Percentiles rank a stretch among this genome's conserved stretches.
phyloP scores from a whole-genome alignment of 768 basidiomycete genomes.

The Xerocomellus chrysenteron region DNA sequence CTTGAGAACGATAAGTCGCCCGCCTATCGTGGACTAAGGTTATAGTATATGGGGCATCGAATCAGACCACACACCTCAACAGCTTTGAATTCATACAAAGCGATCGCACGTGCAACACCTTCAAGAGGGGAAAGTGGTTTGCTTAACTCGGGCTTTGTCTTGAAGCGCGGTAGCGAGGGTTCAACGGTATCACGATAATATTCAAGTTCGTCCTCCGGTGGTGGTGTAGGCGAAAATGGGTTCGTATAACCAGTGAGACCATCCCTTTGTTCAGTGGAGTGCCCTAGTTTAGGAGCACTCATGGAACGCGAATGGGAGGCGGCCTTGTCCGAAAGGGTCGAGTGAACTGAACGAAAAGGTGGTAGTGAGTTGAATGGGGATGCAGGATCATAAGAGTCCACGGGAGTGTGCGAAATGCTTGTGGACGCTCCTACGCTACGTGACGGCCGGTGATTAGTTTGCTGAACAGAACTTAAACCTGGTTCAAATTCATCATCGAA shows the following conservation, averaged over 20 bases:
- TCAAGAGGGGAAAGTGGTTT: constrained; percentile 51
- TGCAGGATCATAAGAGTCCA: constrained; percentile 33
- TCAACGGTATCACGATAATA: constrained; percentile 5
- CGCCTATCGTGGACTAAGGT: constrained; percentile 38
- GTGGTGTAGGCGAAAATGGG: constrained; percentile 30
- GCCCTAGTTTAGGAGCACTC: constrained; percentile 28
- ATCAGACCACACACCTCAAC: constrained; percentile 51
- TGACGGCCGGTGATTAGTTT: constrained; percentile 21
- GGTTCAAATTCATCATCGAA: constrained; percentile 49
- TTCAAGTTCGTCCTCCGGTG: constrained; percentile 21
- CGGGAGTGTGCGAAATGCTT: constrained; percentile 7
- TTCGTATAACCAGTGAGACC: constrained; percentile 16
- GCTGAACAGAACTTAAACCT: constrained; percentile 37
- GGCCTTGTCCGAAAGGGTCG: constrained; percentile 33
- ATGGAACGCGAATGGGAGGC: constrained; percentile 35
- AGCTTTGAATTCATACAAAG: constrained; percentile 70
- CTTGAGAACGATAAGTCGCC: constrained; percentile 77
- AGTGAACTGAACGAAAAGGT: constrained; percentile 32
- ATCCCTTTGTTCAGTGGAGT: constrained; percentile 10
- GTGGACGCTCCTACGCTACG: constrained; percentile 15
- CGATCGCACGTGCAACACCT: constrained; percentile 71
- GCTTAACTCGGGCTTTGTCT: constrained; percentile 49
- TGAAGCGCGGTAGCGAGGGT: constrained; percentile 35
- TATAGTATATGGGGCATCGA: neutral
- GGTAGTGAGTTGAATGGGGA: constrained; percentile 37